These are phyloP conservation scores for Austropuccinia psidii DNA, from an alignment of 1,284 basidiomycete genomes.

Conservation along the genomic window DNA sequence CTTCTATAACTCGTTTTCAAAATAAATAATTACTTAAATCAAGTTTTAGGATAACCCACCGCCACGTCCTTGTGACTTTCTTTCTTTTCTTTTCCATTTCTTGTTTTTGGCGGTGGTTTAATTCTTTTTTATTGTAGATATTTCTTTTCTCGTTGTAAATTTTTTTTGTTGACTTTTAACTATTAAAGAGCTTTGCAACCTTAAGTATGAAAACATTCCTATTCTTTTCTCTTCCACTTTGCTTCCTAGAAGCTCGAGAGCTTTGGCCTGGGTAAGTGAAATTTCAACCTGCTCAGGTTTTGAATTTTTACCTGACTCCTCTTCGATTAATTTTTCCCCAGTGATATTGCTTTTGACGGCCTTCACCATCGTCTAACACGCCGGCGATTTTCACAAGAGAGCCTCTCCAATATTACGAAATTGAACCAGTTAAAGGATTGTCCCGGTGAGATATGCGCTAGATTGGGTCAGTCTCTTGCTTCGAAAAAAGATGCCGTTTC, in stretches of 20 bases:
- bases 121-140: too few species aligned
- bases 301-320: not conserved
- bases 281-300: not conserved
- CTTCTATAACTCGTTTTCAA: too few species aligned
- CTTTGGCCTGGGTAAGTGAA: constrained; percentile 11
- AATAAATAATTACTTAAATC: too few species aligned
- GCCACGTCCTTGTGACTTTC: too few species aligned
- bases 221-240: not conserved
- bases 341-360: constrained; percentile 16
- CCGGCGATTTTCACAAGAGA: constrained; percentile 30
- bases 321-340: not conserved
- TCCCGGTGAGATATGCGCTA: constrained; percentile 24
- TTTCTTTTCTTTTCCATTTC: too few species aligned
- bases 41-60: too few species aligned
- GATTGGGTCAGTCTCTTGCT: not conserved
- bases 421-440: not conserved
- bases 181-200: too few species aligned
- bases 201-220: not conserved
- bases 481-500: not conserved
- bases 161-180: too few species aligned
- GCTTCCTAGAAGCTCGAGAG: constrained; percentile 1
- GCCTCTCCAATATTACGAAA: not conserved
- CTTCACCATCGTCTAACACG: not conserved
- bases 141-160: too few species aligned
- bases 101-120: too few species aligned